Conservation (phyloP, 1,284 basidiomycete genomes). For the Apiotrichum sp. region DNA sequence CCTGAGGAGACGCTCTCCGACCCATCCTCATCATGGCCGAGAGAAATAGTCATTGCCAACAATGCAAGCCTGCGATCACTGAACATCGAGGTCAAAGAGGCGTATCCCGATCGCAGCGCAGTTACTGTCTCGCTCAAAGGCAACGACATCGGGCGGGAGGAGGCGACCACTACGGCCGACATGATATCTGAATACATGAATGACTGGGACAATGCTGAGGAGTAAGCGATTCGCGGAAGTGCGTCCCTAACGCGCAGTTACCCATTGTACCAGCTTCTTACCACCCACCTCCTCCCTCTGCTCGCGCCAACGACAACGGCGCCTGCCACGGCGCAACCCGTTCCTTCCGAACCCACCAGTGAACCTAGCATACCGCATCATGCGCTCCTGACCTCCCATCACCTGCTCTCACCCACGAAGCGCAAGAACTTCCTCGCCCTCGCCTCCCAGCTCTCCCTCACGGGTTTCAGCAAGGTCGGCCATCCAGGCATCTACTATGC, state of each 20-base stretch:
- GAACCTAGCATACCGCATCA: slow-evolving; percentile 54
- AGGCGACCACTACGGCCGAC: slow-evolving; percentile 47
- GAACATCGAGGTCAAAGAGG: slow-evolving; percentile 49
- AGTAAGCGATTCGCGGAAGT: slow-evolving; percentile 49
- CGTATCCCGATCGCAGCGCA: slow-evolving; percentile 18
- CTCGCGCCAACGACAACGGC: no score
- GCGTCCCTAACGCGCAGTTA: slow-evolving; percentile 49
- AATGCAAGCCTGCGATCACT: slow-evolving; percentile 42
- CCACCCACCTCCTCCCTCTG: slow-evolving; percentile 56
- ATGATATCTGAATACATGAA: slow-evolving; percentile 51
- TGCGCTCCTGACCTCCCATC: slow-evolving; percentile 65
- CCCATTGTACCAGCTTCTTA: slow-evolving; percentile 57
- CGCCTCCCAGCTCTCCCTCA: slow-evolving; percentile 55
- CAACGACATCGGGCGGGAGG: slow-evolving; percentile 38
- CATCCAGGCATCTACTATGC: slow-evolving; percentile 68
- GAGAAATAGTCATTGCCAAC: slow-evolving; percentile 44
- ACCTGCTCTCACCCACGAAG: slow-evolving; percentile 63
- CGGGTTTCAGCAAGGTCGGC: slow-evolving; percentile 66
- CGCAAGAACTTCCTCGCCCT: slow-evolving; percentile 59
- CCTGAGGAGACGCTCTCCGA: slow-evolving; percentile 55
- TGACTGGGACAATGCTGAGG: slow-evolving; percentile 48
- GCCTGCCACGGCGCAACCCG: neutral
- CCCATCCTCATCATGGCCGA: slow-evolving; percentile 11
- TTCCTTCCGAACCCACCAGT: neutral
- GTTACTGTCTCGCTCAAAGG: slow-evolving; percentile 43